These are phyloP conservation scores for Leptosphaerulina australis DNA, from an alignment of 2,329 filamentous ascomycete genomes.

Conservation along the genomic window DNA sequence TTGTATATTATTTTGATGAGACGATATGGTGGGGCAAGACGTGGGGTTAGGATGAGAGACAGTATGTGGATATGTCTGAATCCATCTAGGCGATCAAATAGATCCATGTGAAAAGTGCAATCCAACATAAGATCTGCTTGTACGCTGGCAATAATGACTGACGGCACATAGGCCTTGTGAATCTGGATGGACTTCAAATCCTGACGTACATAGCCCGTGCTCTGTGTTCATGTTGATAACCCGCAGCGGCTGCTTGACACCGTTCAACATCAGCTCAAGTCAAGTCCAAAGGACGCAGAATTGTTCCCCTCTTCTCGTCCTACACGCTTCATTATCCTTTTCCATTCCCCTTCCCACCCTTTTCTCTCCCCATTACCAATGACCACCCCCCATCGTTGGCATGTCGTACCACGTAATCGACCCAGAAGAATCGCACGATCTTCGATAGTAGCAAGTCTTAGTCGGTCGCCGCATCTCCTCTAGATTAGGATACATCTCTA, in stretches of 20 bases:
- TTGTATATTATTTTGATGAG: conserved; percentile 17
- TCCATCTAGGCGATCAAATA: background rate
- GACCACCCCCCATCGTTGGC: conserved; percentile 3
- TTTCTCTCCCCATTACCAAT: background rate
- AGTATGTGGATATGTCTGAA: conserved; percentile 9
- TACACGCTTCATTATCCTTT: background rate
- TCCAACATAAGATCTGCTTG: background rate
- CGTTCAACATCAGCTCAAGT: no score
- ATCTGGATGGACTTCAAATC: no score
- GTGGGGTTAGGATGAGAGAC: background rate
- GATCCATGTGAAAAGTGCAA: background rate
- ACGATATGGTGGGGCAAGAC: background rate
- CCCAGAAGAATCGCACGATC: background rate
- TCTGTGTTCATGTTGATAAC: no score
- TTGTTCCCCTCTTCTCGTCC: background rate
- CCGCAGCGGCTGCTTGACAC: no score
- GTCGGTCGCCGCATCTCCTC: background rate
- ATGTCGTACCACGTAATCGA: background rate
- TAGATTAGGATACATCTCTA: background rate
- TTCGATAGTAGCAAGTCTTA: background rate
- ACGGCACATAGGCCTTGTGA: no score
- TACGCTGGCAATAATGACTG: background rate
- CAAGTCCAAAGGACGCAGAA: no score
- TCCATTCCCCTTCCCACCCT: background rate
- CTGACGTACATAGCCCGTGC: no score